These are phyloP conservation scores for Hibiscus syriacus DNA, from an alignment of 345 rosid species.

Conservation along the genomic window DNA sequence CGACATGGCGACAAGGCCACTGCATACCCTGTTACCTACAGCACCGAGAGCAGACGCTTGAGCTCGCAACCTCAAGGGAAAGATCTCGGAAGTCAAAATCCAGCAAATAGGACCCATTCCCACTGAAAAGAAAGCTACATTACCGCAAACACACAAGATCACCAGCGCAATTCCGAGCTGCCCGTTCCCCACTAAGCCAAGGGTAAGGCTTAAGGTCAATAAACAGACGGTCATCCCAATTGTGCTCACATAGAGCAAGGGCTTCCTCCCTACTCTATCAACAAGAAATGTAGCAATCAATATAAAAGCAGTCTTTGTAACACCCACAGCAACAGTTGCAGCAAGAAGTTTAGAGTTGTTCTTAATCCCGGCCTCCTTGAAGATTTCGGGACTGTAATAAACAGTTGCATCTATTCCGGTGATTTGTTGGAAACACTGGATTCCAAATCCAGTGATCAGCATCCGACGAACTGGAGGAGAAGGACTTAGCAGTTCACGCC, in stretches of 20 bases:
- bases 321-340: conserved; percentile 61
- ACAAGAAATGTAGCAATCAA: conserved; percentile 50
- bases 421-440: conserved; percentile 78
- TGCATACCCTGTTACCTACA: conserved; percentile 60
- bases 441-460: conserved; percentile 70
- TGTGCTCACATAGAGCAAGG: conserved; percentile 66
- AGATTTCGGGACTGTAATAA: conserved; percentile 65
- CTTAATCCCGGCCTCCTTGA: conserved; percentile 43
- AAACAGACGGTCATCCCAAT: conserved; percentile 62
- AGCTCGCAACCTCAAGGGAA: conserved; percentile 56
- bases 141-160: conserved; percentile 43
- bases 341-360: conserved; percentile 42
- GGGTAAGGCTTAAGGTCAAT: conserved; percentile 40
- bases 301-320: conserved; percentile 49
- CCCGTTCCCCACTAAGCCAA: conserved; percentile 32
- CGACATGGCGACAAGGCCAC: conserved; percentile 64
- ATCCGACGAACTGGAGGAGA: conserved; percentile 57
- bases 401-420: conserved; percentile 65
- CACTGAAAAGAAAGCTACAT: conserved; percentile 62
- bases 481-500: conserved; percentile 73
- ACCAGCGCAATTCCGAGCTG: conserved; percentile 29
- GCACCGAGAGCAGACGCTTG: conserved; percentile 65
- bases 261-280: conserved; percentile 61
- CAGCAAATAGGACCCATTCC: conserved; percentile 67
- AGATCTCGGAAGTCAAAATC: conserved; percentile 66